Base-by-base conservation (phyloP, 2,329 filamentous ascomycete genomes). In the Pseudocercospora musae region DNA sequence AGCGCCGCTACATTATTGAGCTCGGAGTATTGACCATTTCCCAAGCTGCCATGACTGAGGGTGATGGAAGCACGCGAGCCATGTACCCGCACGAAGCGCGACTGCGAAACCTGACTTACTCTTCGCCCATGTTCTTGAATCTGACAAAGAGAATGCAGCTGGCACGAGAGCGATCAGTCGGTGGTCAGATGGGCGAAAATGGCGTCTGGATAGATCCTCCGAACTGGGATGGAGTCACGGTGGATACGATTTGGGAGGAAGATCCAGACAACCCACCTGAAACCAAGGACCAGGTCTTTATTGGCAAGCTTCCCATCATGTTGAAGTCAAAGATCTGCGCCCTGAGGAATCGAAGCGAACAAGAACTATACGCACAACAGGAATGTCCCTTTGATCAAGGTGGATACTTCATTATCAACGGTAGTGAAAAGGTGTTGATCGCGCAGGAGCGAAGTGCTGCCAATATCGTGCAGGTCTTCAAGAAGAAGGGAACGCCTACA, bases 371-470 rank as follows among this genome's bases (percentile, higher is more conserved):
- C 75, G 84, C 90, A 52, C 88, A 96, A 77, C 96, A 96, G 74
- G 95, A 99, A 78, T 99, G 95, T 70, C 95, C 95, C 0, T 99
- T 97, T 77, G 95, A 99, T 73, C 95, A 97, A 74, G 95, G 95
- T 69, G 95, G 95, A 68, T 99, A 99, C 78, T 99, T 99, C 74
- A 92, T 99, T 72, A 99, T 99, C 83, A 99, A 99, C 79, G 95
- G 95, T 48, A 96, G 91, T 78, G 95, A 99, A 76, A 99, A 99
- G 83, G 95, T 99, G 21, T 81, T 99, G 70, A 99, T 99, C 72
- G 95, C 95, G 1, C 95, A 99, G 76, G 95, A 99, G 78, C 90
- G 95, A 66, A 97, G 93, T 75, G 95, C 95, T 44, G 95, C 94
- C 74, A 99, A 99, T 74, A 99, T 98, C 62, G 95, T 99, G 4